Evolutionary conservation across 345 rosid genomes (phyloP).

Genomic region (Hibiscus mutabilis): DNA sequence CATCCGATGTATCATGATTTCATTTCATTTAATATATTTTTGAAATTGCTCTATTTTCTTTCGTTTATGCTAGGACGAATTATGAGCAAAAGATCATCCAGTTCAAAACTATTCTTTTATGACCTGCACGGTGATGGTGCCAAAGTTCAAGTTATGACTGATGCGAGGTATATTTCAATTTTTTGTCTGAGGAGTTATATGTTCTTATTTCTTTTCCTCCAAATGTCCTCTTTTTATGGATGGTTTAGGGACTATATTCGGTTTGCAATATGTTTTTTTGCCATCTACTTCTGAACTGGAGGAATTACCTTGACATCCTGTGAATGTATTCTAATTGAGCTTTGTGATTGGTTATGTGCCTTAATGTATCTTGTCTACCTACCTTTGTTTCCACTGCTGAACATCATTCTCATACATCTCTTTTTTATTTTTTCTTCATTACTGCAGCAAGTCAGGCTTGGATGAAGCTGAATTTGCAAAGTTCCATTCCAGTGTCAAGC

Average conservation of each 20-base stretch:
- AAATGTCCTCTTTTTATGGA: background rate
- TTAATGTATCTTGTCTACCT: background rate
- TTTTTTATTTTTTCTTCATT: background rate
- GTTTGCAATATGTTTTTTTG: background rate
- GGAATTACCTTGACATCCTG: background rate
- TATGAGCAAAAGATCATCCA: conserved; percentile 84
- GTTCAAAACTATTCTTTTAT: conserved; percentile 84
- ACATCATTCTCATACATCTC: background rate
- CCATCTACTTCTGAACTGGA: background rate
- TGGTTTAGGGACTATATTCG: background rate
- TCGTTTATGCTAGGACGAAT: conserved; percentile 55
- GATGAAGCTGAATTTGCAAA: conserved; percentile 64
- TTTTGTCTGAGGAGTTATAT: background rate
- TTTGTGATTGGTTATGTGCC: background rate
- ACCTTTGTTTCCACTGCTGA: background rate
- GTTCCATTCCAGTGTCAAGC: conserved; percentile 65
- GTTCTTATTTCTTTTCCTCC: background rate
- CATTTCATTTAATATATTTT: background rate
- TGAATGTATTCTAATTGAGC: background rate
- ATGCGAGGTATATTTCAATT: conserved; percentile 52
- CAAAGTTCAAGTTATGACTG: conserved; percentile 97
- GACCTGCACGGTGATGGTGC: conserved; percentile 66
- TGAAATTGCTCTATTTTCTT: background rate
- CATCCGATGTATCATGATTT: background rate
- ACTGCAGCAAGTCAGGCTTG: conserved; percentile 68